phyloP scores from a whole-genome alignment of 2,329 filamentous ascomycete genomes.

The Pseudocercospora vitis region DNA sequence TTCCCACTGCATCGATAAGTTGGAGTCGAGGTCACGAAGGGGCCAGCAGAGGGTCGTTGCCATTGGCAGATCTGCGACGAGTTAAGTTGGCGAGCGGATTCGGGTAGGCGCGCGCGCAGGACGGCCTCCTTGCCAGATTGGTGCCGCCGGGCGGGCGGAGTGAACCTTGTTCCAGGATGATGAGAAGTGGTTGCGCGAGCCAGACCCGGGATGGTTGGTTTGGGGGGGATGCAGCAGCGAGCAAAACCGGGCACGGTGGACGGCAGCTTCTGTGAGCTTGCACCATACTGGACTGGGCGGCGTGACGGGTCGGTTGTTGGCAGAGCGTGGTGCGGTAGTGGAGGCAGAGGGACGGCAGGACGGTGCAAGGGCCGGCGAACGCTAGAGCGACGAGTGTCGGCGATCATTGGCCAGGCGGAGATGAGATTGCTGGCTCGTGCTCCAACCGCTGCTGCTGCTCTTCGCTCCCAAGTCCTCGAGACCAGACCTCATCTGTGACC shows the following conservation, averaged over 20 bases:
- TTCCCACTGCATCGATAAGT: too few species aligned
- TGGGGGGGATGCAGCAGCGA: neutral
- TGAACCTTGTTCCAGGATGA: neutral
- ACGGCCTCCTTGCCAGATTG: constrained; percentile 1
- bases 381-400: neutral
- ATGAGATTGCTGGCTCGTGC: neutral
- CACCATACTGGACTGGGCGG: too few species aligned
- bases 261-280: neutral
- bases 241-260: neutral
- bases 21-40: too few species aligned
- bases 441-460: neutral
- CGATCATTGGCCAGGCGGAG: neutral
- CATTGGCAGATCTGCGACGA: neutral
- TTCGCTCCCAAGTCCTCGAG: neutral
- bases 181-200: neutral
- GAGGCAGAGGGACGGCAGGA: too few species aligned
- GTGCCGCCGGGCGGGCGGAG: neutral
- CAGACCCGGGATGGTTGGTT: neutral
- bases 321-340: neutral
- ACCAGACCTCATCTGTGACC: neutral
- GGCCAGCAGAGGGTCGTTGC: too few species aligned
- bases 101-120: neutral
- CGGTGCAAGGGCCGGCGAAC: neutral
- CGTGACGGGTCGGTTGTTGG: neutral
- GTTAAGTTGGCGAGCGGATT: neutral